phyloP scores from a whole-genome alignment of 371 early-diverging fungal species.

The Rhizopus stolonifer region DNA sequence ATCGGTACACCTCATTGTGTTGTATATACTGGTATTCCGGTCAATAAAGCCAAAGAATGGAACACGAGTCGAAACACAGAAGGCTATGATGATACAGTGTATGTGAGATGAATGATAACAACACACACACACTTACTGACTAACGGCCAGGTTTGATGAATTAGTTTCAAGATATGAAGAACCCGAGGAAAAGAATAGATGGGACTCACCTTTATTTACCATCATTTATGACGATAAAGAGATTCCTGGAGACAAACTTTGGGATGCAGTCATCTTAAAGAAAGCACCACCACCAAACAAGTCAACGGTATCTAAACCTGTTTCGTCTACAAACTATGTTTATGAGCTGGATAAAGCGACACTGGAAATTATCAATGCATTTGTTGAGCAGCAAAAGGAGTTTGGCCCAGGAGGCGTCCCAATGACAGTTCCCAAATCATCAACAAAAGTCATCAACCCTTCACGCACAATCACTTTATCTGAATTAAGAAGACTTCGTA shows the following conservation, averaged over 20 bases:
- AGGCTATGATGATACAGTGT: constrained; percentile 57
- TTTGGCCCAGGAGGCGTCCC: constrained; percentile 60
- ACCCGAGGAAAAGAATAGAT: constrained; percentile 85
- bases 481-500: constrained; percentile 78
- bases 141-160: constrained; percentile 68
- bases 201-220: constrained; percentile 95
- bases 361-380: constrained; percentile 74
- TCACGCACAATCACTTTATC: constrained; percentile 72
- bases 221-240: constrained; percentile 70
- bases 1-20: constrained; percentile 90
- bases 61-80: constrained; percentile 50
- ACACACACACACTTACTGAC: neutral
- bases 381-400: constrained; percentile 77
- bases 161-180: constrained; percentile 92
- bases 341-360: constrained; percentile 86
- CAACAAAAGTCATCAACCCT: constrained; percentile 62
- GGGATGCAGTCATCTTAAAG: constrained; percentile 75
- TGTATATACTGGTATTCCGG: constrained; percentile 73
- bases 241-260: constrained; percentile 66
- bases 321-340: constrained; percentile 86
- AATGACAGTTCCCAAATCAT: constrained; percentile 65
- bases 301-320: constrained; percentile 84
- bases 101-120: too few species aligned
- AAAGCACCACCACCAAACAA: constrained; percentile 84
- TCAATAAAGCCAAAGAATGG: constrained; percentile 65